Evolutionary conservation across 192 early-diverging fungal species (phyloP).

Genomic region (Fimicolochytrium jonesii): DNA sequence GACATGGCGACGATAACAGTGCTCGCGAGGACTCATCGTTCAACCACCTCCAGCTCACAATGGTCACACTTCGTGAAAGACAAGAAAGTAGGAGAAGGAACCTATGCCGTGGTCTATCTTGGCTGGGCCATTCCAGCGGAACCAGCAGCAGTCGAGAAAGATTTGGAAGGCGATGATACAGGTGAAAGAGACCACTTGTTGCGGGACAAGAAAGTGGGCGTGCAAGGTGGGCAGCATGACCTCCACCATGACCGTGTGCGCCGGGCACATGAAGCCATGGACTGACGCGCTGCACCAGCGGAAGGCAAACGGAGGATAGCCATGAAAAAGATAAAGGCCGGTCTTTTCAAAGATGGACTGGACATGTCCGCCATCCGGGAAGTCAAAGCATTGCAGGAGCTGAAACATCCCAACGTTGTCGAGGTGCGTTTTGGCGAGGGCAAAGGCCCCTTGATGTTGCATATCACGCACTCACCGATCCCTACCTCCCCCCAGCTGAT

Average conservation of each 20-base stretch:
- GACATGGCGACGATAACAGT: too few relatives aligned
- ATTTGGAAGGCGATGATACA: conserved; percentile 11
- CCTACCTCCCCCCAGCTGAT: conserved; percentile 57
- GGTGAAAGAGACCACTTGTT: conserved; percentile 1
- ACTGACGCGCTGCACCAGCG: too few relatives aligned
- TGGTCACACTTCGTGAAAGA: conserved; percentile 69
- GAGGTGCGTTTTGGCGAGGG: too few relatives aligned
- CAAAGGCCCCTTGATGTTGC: too few relatives aligned
- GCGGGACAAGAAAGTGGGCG: conserved; percentile 23
- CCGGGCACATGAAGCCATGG: too few relatives aligned
- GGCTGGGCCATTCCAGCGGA: conserved; percentile 48
- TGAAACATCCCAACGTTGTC: conserved; percentile 88
- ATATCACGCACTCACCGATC: too few relatives aligned
- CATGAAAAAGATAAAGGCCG: conserved; percentile 97
- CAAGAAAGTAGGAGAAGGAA: conserved; percentile 92
- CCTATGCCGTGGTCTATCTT: conserved; percentile 89
- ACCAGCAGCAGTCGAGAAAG: neutral
- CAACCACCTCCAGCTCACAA: conserved; percentile 9
- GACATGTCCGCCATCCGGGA: conserved; percentile 95
- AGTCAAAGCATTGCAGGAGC: conserved; percentile 88
- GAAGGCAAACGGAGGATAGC: conserved; percentile 73
- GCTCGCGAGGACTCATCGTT: too few relatives aligned
- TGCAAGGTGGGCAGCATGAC: conserved; percentile 20
- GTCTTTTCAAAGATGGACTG: conserved; percentile 87
- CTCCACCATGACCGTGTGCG: too few relatives aligned